Conservation (phyloP, 805 yeast genomes). For the Kodamaea laetipori region DNA sequence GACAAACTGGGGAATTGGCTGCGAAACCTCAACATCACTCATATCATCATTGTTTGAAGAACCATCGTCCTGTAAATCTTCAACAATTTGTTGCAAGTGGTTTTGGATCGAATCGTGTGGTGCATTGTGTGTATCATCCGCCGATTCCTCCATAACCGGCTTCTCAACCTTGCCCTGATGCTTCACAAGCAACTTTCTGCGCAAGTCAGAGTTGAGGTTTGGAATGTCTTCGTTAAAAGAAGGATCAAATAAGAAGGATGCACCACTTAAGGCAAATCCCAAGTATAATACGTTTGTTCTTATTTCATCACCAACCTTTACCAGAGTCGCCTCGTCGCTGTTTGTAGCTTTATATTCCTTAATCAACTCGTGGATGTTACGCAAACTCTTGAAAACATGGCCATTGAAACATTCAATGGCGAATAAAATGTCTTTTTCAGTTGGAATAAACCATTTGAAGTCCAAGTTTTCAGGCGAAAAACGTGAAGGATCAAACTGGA, state of each 20-base stretch:
- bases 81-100: slow-evolving; percentile 36
- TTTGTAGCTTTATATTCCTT: slow-evolving; percentile 22
- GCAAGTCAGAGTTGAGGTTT: slow-evolving; percentile 22
- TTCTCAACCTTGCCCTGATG: neutral
- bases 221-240: slow-evolving; percentile 55
- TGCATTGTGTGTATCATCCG: neutral
- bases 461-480: slow-evolving; percentile 50
- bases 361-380: slow-evolving; percentile 41
- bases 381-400: slow-evolving; percentile 47
- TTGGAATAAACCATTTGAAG: slow-evolving; percentile 79
- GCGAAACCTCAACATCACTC: slow-evolving; percentile 9
- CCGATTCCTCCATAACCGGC: neutral
- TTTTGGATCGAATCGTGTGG: slow-evolving; percentile 24
- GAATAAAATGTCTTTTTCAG: slow-evolving; percentile 52
- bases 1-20: slow-evolving; percentile 5
- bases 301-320: slow-evolving; percentile 52
- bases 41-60: slow-evolving; percentile 5
- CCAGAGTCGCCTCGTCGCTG: slow-evolving; percentile 17
- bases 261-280: slow-evolving; percentile 66
- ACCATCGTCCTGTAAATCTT: slow-evolving; percentile 14
- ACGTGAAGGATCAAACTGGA: slow-evolving; percentile 57
- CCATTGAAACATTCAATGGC: slow-evolving; percentile 61
- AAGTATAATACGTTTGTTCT: slow-evolving; percentile 57
- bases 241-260: slow-evolving; percentile 73
- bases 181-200: slow-evolving; percentile 1